Evolutionary conservation across 1,284 basidiomycete genomes (phyloP).

Genomic region (Apiotrichum porosum): DNA sequence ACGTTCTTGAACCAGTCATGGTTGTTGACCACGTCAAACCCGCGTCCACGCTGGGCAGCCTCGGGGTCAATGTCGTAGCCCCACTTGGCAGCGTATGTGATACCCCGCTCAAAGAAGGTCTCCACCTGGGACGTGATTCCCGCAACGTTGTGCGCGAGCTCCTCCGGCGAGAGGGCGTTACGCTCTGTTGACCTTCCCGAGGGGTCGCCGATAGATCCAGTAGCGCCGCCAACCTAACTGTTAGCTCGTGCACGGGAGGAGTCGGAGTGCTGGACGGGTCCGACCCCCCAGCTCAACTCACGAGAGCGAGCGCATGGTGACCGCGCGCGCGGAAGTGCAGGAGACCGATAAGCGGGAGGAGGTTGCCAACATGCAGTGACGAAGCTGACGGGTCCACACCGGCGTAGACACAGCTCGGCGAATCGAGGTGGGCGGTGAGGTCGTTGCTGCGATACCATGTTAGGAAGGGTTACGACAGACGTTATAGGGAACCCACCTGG

Average conservation of each 20-base stretch:
- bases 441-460: conserved; percentile 33
- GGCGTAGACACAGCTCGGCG: conserved; percentile 63
- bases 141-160: conserved; percentile 64
- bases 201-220: conserved; percentile 94
- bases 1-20: conserved; percentile 73
- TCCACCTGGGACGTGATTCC: conserved; percentile 64
- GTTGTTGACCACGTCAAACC: conserved; percentile 69
- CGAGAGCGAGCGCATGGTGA: conserved; percentile 75
- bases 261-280: no score
- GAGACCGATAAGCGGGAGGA: conserved; percentile 79
- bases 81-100: conserved; percentile 56
- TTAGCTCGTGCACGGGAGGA: conserved; percentile 2
- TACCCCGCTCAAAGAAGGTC: conserved; percentile 66
- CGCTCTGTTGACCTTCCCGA: conserved; percentile 84
- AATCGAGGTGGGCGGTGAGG: conserved; percentile 32
- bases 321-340: conserved; percentile 81
- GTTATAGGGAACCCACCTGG: conserved; percentile 38
- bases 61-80: conserved; percentile 5
- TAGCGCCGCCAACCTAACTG: conserved; percentile 85
- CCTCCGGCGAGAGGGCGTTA: conserved; percentile 58
- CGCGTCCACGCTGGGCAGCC: neutral
- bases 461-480: no score
- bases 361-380: conserved; percentile 88
- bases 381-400: conserved; percentile 90
- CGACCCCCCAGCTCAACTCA: conserved; percentile 49